Percentiles rank a stretch among this genome's conserved stretches.
These are phyloP conservation scores for Arctium lappa DNA, from an alignment of 129 eudicot genomes.

Conservation along the genomic window DNA sequence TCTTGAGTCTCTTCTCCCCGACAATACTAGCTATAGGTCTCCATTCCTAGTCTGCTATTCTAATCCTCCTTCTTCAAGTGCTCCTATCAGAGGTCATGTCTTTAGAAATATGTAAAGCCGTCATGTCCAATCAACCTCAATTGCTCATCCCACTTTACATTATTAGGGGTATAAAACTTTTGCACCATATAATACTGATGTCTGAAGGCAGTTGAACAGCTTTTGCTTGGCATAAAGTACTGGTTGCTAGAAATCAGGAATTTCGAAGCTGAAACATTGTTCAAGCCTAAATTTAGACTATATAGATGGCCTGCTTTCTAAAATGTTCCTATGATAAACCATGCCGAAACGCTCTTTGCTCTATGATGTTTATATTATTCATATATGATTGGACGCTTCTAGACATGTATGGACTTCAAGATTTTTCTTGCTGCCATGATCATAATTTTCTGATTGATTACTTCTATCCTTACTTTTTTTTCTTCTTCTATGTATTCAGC, in stretches of 20 bases:
- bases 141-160: too few species aligned
- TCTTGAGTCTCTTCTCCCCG: too few species aligned
- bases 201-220: too few species aligned
- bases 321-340: neutral
- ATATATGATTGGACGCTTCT: neutral
- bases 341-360: neutral
- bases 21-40: too few species aligned
- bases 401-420: neutral
- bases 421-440: neutral
- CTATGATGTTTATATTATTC: conserved; percentile 9
- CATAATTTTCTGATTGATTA: neutral
- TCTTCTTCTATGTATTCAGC: conserved; percentile 46
- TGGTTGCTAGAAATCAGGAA: neutral
- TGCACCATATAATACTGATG: too few species aligned
- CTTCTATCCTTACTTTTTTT: neutral
- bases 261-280: neutral
- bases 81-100: too few species aligned
- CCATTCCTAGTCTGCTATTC: too few species aligned
- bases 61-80: too few species aligned
- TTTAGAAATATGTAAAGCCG: too few species aligned
- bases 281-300: neutral
- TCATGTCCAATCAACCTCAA: too few species aligned
- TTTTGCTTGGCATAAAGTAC: too few species aligned
- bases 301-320: neutral
- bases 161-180: too few species aligned